Evolutionary conservation across 768 basidiomycete genomes (phyloP), one percentile per base, ranked within the genome.

Genomic region (Hygrocybe coccinea): DNA sequence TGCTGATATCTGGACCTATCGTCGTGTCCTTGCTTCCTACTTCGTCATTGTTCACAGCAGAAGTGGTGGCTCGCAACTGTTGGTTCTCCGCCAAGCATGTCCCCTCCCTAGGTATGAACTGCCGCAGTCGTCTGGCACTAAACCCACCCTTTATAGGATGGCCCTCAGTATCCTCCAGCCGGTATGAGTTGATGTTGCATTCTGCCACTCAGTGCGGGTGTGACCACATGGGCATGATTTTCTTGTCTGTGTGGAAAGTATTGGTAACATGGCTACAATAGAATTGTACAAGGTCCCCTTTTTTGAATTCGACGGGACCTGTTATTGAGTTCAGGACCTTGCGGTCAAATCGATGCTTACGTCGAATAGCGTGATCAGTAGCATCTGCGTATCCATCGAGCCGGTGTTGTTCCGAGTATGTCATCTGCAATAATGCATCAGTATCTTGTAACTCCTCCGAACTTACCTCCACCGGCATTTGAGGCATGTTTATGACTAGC

Each of bases 211-310:
- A n/a, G 36, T 37, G 36, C n/a, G 36, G 36, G 9, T 9, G 36
- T 37, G 36, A 37, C 36, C 36, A 37, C 36, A 37, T 65, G 2
- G 67, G 64, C 6, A 60, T 24, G 1, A 73, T 51, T 44, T 75
- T 74, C 5, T 58, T 33, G n/a, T 66, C 59, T 0, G 67, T 58
- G 67, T 54, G n/a, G n/a, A 37, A n/a, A 9, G 36, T 37, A 37
- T 37, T 37, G 36, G 9, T 37, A 9, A 37, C 9, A n/a, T 64
- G 54, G 11, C 52, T 66, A 15, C 62, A 25, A 15, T 66, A 64
- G 1, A 75, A 59, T 53, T 76, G 74, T n/a, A 72, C 70, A 1
- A 75, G 61, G 9, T 70, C 55, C 0, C 69, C 66, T 5, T 24
- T n/a, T 2, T 52, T 15, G 53, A 71, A 74, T 25, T 58, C 39